Evolutionary conservation across 2,329 filamentous ascomycete genomes (phyloP), one percentile per base, ranked within the genome.

Genomic region (Bipolaris victoriae): DNA sequence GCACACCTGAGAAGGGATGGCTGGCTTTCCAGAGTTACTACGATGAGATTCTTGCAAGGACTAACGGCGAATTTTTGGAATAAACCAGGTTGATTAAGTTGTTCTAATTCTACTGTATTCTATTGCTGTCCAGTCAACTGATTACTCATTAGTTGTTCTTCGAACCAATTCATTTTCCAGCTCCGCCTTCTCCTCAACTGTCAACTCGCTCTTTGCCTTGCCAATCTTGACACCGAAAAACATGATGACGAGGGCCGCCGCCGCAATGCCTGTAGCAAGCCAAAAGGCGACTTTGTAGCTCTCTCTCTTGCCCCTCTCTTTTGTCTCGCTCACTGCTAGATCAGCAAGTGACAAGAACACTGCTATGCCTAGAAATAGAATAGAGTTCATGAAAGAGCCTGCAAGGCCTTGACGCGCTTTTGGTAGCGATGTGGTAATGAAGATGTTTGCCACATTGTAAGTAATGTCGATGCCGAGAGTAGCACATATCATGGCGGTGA

Each of bases 11-110:
- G 67, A 84, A 84, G 63, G 82, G 81, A 0, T 84, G 80, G 81
- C 69, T 84, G 43, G 80, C 79, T 3, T 84, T 84, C 55, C 82
- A 84, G 63, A 77, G 78, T 10, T 83, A 84, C 60, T 84, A 82
- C 63, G 82, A 85, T 68, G 81, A 84, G 62, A 74, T 82, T n/a
- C 61, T 83, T 36, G 78, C 78, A 9, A 83, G 79, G 73, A 83
- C 81, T 1, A 76, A 78, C 40, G 82, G 82, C 0, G 76, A 74
- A 50, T 84, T 84, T 56, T 68, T 84, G 60, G 75, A 78, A 37
- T 79, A 31, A 4, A 13, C 5, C 29, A 31, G 29, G 29, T 31
- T 31, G 29, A 13, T 13, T 5, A 31, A 10, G 29, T 31, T 31
- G 29, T 31, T 31, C 10, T 31, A 31, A 11, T 10, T 31, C 29